A percentile compares a stretch with the other conserved stretches of the same genome.
Conservation (phyloP, 2,329 filamentous ascomycete species). For the Phaeosphaeriaceae sp. region DNA sequence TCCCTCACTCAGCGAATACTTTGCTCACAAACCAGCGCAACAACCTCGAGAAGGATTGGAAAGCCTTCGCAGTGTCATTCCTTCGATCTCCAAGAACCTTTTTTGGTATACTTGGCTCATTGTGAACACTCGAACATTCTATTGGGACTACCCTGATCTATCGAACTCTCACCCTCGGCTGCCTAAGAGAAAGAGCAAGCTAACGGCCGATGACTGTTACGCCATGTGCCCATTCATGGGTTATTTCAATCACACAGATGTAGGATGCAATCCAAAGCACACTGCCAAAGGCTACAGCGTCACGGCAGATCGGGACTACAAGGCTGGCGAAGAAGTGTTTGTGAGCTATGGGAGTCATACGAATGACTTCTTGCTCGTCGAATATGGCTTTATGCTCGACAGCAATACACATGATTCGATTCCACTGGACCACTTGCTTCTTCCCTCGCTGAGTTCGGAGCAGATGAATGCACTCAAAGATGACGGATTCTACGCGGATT, state of each 20-base stretch:
- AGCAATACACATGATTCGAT: slow-evolving; percentile 49
- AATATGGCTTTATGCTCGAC: slow-evolving; percentile 62
- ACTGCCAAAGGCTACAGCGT: slow-evolving; percentile 61
- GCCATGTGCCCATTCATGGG: slow-evolving; percentile 75
- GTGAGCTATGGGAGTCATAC: slow-evolving; percentile 73
- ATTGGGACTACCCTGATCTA: slow-evolving; percentile 55
- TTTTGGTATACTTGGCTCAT: slow-evolving; percentile 67
- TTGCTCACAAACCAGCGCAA: slow-evolving; percentile 63
- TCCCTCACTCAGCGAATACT: slow-evolving; percentile 46
- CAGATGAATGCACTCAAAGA: slow-evolving; percentile 49
- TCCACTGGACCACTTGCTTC: slow-evolving; percentile 50
- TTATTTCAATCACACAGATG: slow-evolving; percentile 67
- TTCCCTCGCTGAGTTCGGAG: slow-evolving; percentile 42
- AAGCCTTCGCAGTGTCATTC: slow-evolving; percentile 52
- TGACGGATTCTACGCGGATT: slow-evolving; percentile 50
- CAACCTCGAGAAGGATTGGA: slow-evolving; percentile 61
- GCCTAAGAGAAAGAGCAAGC: slow-evolving; percentile 50
- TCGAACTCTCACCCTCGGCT: slow-evolving; percentile 50
- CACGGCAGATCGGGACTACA: slow-evolving; percentile 59
- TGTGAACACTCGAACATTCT: slow-evolving; percentile 66
- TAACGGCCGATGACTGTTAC: slow-evolving; percentile 64
- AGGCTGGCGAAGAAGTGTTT: slow-evolving; percentile 67
- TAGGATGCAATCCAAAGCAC: slow-evolving; percentile 61
- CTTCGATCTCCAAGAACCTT: slow-evolving; percentile 48
- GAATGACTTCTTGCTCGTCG: slow-evolving; percentile 74